Base-by-base conservation (phyloP, 2,329 filamentous ascomycete species). In the Cladosporium sp. region DNA sequence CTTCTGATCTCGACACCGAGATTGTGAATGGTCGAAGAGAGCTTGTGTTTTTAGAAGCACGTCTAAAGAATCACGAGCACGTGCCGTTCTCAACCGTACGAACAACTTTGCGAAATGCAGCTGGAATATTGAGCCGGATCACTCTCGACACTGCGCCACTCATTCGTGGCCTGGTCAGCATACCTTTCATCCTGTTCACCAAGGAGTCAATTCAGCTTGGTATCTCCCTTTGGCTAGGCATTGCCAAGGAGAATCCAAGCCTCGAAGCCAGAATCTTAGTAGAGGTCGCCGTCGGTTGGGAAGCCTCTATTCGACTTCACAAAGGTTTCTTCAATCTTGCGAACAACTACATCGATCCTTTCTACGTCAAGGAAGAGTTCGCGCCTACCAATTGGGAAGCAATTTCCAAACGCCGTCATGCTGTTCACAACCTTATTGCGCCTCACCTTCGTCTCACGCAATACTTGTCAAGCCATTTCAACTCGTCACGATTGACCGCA, bases 201-300 rank as follows among this genome's bases (percentile, higher is more conserved):
- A 96, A 96, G 71, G 89, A 96, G 68, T 94, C 92, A 1, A 94
- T 99, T 71, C 96, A 96, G 70, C 84, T 97, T 51, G 95, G 94
- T 5, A 89, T 97, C 35, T 97, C 94, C 3, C 78, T 99, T 6
- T 99, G 94, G 94, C 85, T 97, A 60, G 94, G 94, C 24, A 90
- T 97, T 13, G 95, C 97, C 68, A 94, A 97, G 66, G 94, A 99
- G 71, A 97, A 96, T 67, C 90, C 92, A 2, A 83, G 84, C 57
- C 87, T 97, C 73, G 91, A 96, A 72, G 83, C 93, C 8, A 86
- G 91, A 60, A 85, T 99, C 57, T 76, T 99, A 32, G 86, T 86
- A 53, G 91, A 96, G 70, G 90, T 97, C 65, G 88, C 89, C 9
- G 88, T 94, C 68, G 89, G 93, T 62, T 99, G 93, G 90, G 93